Evolutionary conservation across 148 eudicot genomes (phyloP).

Genomic region (Amaranthus cruentus): DNA sequence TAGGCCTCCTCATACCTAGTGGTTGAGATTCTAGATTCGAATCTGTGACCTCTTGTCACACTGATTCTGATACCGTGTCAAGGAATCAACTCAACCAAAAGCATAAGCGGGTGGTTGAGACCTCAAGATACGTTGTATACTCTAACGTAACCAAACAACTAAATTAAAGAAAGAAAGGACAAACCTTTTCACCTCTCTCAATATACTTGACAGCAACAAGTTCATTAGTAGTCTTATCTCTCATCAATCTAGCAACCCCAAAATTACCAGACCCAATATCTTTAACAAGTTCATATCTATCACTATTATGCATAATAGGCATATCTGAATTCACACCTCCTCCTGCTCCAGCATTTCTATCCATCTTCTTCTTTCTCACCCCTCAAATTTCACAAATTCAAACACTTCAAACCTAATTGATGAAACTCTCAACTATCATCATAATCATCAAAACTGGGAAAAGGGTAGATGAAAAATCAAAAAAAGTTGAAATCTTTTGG

Average conservation of each 20-base stretch:
- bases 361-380: neutral
- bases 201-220: conserved; percentile 83
- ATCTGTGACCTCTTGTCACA: too few species aligned
- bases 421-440: neutral
- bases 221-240: conserved; percentile 50
- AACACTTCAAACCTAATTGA: neutral
- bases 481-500: too few species aligned
- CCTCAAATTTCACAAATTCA: neutral
- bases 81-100: too few species aligned
- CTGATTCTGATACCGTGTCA: too few species aligned
- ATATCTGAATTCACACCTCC: conserved; percentile 35
- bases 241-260: conserved; percentile 80
- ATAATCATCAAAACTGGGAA: neutral
- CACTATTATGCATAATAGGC: conserved; percentile 67
- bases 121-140: neutral
- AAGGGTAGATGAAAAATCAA: neutral
- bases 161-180: neutral
- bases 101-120: too few species aligned
- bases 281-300: conserved; percentile 58
- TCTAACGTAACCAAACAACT: neutral
- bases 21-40: too few species aligned
- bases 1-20: too few species aligned
- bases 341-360: neutral
- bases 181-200: conserved; percentile 80
- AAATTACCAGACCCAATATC: conserved; percentile 86